phyloP scores from a whole-genome alignment of 257 asterid species.

The Mentha longifolia region DNA sequence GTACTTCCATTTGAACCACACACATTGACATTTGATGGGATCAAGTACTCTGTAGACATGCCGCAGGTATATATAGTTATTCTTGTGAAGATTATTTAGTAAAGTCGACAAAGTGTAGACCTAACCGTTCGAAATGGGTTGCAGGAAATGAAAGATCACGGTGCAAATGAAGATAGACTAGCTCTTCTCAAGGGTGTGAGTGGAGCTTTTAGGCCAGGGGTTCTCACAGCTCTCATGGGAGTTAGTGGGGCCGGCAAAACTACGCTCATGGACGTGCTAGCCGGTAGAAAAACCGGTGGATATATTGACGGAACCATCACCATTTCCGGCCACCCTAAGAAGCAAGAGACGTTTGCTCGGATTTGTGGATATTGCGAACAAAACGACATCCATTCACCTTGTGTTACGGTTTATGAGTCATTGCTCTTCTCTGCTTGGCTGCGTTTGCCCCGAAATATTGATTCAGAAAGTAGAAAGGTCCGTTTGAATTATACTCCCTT shows the following conservation, averaged over 20 bases:
- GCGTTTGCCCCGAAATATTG: conserved; percentile 49
- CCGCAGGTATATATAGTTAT: conserved; percentile 49
- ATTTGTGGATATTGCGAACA: conserved; percentile 67
- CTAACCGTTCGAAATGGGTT: neutral
- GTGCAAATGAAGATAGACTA: conserved; percentile 39
- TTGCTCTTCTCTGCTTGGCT: conserved; percentile 65
- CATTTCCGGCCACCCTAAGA: conserved; percentile 62
- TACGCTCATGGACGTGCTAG: conserved; percentile 64
- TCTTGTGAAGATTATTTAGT: neutral
- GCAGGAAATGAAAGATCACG: conserved; percentile 47
- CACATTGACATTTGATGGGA: conserved; percentile 43
- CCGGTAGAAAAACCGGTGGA: conserved; percentile 71
- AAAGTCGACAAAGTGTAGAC: too few relatives aligned
- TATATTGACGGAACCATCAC: conserved; percentile 55
- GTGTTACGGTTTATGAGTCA: conserved; percentile 56
- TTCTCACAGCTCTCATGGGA: conserved; percentile 69
- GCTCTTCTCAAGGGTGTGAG: conserved; percentile 57
- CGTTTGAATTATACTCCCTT: too few relatives aligned
- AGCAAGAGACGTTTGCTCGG: conserved; percentile 62
- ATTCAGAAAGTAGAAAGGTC: conserved; percentile 46
- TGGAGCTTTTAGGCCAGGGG: conserved; percentile 64
- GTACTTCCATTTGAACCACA: conserved; percentile 53
- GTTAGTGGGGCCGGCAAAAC: conserved; percentile 72
- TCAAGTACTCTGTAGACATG: conserved; percentile 59
- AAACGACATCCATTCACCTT: conserved; percentile 63